These are phyloP conservation scores for Graphilbum fragrans DNA, from an alignment of 2,329 filamentous ascomycete genomes.

Conservation along the genomic window DNA sequence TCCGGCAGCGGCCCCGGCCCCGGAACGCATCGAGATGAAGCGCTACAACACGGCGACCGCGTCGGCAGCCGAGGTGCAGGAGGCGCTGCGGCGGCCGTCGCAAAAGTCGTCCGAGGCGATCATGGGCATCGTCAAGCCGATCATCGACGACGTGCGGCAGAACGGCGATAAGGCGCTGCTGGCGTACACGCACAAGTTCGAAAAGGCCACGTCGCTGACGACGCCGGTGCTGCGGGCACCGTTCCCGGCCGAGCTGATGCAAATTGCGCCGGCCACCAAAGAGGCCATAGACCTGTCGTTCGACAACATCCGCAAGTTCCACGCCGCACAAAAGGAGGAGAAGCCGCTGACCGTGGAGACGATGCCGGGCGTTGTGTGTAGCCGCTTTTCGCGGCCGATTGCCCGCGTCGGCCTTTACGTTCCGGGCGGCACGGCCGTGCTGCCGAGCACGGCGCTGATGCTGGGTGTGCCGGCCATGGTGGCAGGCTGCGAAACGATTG, in stretches of 20 bases:
- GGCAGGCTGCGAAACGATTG: slow-evolving; percentile 88
- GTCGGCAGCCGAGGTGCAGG: slow-evolving; percentile 51
- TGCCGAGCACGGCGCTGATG: slow-evolving; percentile 96
- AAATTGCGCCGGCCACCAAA: slow-evolving; percentile 69
- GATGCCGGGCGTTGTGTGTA: slow-evolving; percentile 94
- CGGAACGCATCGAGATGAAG: slow-evolving; percentile 63
- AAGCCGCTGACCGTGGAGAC: slow-evolving; percentile 81
- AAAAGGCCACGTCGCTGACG: slow-evolving; percentile 83
- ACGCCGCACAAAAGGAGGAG: slow-evolving; percentile 78
- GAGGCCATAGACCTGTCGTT: slow-evolving; percentile 89
- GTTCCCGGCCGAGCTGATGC: slow-evolving; percentile 77
- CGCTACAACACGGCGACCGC: slow-evolving; percentile 59
- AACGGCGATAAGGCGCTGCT: slow-evolving; percentile 82
- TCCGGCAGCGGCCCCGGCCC: slow-evolving; percentile 14
- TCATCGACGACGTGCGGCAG: slow-evolving; percentile 74
- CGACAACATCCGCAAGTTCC: slow-evolving; percentile 90
- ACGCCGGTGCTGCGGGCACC: slow-evolving; percentile 84
- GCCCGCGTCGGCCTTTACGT: slow-evolving; percentile 95
- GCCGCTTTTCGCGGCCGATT: slow-evolving; percentile 82
- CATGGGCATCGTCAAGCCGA: slow-evolving; percentile 79
- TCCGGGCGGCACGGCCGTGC: slow-evolving; percentile 90
- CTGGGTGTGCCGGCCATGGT: slow-evolving; percentile 96
- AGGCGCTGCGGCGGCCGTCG: slow-evolving; percentile 75
- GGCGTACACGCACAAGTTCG: slow-evolving; percentile 94
- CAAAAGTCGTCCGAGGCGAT: slow-evolving; percentile 93